A percentile compares a stretch with the other conserved stretches of the same genome.
Conservation (phyloP, 192 early-diverging fungal species). For the Backusella sp. region DNA sequence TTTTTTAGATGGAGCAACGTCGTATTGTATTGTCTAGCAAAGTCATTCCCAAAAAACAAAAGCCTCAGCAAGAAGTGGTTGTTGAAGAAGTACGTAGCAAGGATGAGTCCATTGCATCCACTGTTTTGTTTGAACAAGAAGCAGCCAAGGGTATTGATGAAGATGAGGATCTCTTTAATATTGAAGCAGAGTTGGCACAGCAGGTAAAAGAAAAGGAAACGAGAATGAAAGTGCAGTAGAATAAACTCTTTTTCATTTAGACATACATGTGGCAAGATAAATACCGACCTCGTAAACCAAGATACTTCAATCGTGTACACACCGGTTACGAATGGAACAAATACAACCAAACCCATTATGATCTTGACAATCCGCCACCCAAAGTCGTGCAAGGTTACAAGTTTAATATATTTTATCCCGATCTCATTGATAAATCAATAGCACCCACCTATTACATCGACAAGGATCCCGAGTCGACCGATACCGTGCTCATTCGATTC, state of each 20-base stretch:
- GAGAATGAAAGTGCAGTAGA: not conserved
- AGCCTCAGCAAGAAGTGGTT: constrained; percentile 13
- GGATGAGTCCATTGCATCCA: constrained; percentile 40
- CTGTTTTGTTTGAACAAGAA: constrained; percentile 68
- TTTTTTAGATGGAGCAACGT: constrained; percentile 48
- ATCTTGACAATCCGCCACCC: constrained; percentile 95
- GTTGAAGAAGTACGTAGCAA: constrained; percentile 10
- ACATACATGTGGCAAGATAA: constrained; percentile 89
- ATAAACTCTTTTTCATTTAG: constrained; percentile 18
- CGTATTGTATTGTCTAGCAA: constrained; percentile 51
- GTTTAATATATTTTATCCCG: constrained; percentile 98
- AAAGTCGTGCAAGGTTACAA: constrained; percentile 98
- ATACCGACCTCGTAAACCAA: constrained; percentile 92
- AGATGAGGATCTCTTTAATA: constrained; percentile 78
- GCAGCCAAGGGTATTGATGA: constrained; percentile 73
- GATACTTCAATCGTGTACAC: constrained; percentile 96
- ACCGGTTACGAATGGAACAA: constrained; percentile 99
- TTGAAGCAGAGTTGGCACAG: constrained; percentile 65
- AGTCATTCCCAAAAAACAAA: constrained; percentile 50
- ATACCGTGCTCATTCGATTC: constrained; percentile 88
- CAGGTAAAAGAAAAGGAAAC: constrained; percentile 31
- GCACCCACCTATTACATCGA: constrained; percentile 91
- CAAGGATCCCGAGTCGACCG: constrained; percentile 67
- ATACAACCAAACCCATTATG: constrained; percentile 99
- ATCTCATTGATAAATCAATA: constrained; percentile 88